Evolutionary conservation across 2,329 filamentous ascomycete genomes (phyloP), one percentile per base, ranked within the genome.

Genomic region (Coniochaeta ligniaria): DNA sequence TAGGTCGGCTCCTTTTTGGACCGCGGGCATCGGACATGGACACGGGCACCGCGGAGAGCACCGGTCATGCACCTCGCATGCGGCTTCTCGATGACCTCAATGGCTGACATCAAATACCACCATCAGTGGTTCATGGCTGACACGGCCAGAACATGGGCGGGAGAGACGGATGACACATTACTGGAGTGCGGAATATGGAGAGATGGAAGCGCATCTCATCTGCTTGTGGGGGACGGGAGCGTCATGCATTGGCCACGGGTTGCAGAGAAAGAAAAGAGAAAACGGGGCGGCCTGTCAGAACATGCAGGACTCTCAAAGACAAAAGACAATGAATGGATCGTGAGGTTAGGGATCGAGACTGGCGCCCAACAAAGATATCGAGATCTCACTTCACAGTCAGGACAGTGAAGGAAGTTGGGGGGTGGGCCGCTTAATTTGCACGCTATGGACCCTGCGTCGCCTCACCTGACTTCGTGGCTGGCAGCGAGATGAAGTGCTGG

Each of bases 201-300:
- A 35, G n/a, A 38, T 22, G 17, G 31, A 14, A 24, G 2, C 12
- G 31, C 54, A 57, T 2, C 26, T 20, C 28, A 16, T 22, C 28
- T 24, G 12, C 2, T 6, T 12, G 54, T 22, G 54, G 54, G 54
- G 31, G 28, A 35, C 14, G 31, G n/a, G 9, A 38, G 31, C 31
- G 17, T 22, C 31, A 38, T 58, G 45, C 61, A 60, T 61, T 65
- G 61, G 60, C 28, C 52, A 38, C 28, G 45, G 54, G 56, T 33
- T 62, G 63, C 60, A 60, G 56, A 35, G 31, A 57, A 57, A 56
- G 36, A 61, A 43, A 33, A 62, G 61, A 33, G 50, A 55, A 64
- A 65, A 64, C 60, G 63, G 66, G 68, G 69, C 69, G 58, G 63
- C 68, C 69, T 68, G 61, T 68, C 57, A 64, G 62, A 60, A 62